Evolutionary conservation across 2,329 filamentous ascomycete species (phyloP), one percentile per base, ranked within the genome.

Genomic region (Plenodomus lindquistii): DNA sequence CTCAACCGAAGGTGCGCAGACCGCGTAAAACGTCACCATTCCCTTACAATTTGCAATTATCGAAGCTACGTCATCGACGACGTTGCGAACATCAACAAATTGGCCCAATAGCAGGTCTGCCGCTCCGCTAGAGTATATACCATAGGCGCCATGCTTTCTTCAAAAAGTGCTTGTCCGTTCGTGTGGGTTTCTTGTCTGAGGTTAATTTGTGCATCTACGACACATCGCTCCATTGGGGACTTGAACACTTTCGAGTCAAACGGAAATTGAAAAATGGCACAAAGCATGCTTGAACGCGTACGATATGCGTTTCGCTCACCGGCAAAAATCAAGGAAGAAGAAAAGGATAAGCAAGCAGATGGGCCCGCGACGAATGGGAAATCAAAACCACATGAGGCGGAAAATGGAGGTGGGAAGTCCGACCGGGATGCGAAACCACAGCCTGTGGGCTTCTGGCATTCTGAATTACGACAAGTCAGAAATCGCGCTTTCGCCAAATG

Each of bases 391-490:
- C 37, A 48, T 10, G 50, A 52, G 35, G 34, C 44, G 4, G 53
- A 57, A 21, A 42, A 45, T 41, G 53, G 53, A 2, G 45, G 43
- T 4, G 41, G 35, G 34, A 56, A 47, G 17, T 38, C 43, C n/a
- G 36, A 51, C 18, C 2, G 45, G 18, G 54, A 62, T 15, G 52
- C 52, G 9, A 52, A 64, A 19, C 64, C 65, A 15, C 38, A 62
- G 37, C 67, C 75, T 0, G 77, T 80, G 0, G 76, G 76, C 3
- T 78, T 80, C 48, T 80, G 75, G 70, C 66, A 79, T 49, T 69
- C 67, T 1, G 61, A 66, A 6, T 55, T 77, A 16, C 65, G 66
- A 17, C 63, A 73, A 48, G 73, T 76, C 2, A 66, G 74, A 2
- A 66, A 67, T 20, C 70, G 71, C 38, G 73, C 74, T 1, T 65